Base-by-base conservation (phyloP, 306 rosid species). In the Fragaria iinumae region DNA sequence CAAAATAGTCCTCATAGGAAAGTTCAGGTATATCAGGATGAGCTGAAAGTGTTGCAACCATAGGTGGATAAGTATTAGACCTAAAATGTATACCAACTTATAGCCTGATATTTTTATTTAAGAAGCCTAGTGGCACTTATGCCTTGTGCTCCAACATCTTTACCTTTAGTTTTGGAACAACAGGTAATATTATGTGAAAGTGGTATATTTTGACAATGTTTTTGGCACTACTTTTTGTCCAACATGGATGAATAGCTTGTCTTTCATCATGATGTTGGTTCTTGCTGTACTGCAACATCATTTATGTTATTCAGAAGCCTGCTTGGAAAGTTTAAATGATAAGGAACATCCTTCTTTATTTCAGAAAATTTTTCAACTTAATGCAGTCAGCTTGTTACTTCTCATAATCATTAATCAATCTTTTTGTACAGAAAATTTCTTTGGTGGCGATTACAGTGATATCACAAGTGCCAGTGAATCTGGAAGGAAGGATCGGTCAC, bases 391-490 rank as follows among this genome's bases (percentile, higher is more conserved):
- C 44, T 69, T 55, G 13, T 63, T 57, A 39, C 34, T 57, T 79
- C 74, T 70, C 59, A 41, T 69, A 45, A 44, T 63, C 20, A 68
- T 56, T 41, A 66, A 71, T 48, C 18, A 49, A 63, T 34, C 77
- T 71, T 87, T 65, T 17, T 18, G 45, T 44, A 67, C 88, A 90
- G 96, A 91, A 73, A 90, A 88, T 80, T 78, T 81, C 63, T 84
- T 76, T 80, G 89, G 91, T 44, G 88, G 87, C 8, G 94, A 89
- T 79, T 88, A 83, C 59, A 86, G 82, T 59, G 96, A 89, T 80
- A 80, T 89, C 49, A 87, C 87, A 62, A 86, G 87, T 81, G 82
- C 87, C 60, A 74, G 83, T 11, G 91, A 86, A 62, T 91, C 89
- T 70, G 89, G 91, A 73, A 80, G 85, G 82, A 86, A 83, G 72